A percentile compares a stretch with the other conserved stretches of the same genome.
These are phyloP conservation scores for Deakozyma indianensis DNA, from an alignment of 805 yeast species.

Conservation along the genomic window DNA sequence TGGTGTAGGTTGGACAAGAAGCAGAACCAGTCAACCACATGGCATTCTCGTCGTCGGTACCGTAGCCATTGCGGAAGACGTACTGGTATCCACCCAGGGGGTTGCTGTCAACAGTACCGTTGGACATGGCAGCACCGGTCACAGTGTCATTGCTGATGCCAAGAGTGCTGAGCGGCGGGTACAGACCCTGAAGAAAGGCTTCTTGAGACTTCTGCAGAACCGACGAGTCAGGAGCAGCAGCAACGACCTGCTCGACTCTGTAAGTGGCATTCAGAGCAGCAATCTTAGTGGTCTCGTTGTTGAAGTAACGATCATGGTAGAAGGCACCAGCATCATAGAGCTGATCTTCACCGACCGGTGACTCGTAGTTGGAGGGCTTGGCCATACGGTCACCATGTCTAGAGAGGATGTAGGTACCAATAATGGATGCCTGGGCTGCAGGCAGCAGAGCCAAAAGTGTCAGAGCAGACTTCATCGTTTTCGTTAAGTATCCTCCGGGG, in stretches of 20 bases:
- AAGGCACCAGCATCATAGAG: constrained; percentile 27
- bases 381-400: constrained; percentile 36
- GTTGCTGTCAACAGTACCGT: constrained; percentile 25
- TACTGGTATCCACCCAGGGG: constrained; percentile 35
- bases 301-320: constrained; percentile 30
- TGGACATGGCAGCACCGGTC: constrained; percentile 20
- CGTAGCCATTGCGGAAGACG: constrained; percentile 26
- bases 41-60: constrained; percentile 22
- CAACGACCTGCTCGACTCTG: constrained; percentile 24
- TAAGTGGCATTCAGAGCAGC: constrained; percentile 18
- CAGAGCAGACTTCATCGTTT: neutral
- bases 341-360: constrained; percentile 29
- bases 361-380: constrained; percentile 30
- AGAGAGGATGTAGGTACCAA: constrained; percentile 33
- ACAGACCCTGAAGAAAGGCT: constrained; percentile 34
- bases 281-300: constrained; percentile 15
- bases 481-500: too few species aligned
- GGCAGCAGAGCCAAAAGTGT: neutral
- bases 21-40: constrained; percentile 31
- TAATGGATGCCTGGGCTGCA: constrained; percentile 6
- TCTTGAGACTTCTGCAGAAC: constrained; percentile 29
- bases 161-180: constrained; percentile 26
- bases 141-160: constrained; percentile 11
- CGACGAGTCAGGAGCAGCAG: constrained; percentile 23
- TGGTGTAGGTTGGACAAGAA: constrained; percentile 26